phyloP scores from a whole-genome alignment of 352 stramenopile species.

The Chrysophaeum taylorii region DNA sequence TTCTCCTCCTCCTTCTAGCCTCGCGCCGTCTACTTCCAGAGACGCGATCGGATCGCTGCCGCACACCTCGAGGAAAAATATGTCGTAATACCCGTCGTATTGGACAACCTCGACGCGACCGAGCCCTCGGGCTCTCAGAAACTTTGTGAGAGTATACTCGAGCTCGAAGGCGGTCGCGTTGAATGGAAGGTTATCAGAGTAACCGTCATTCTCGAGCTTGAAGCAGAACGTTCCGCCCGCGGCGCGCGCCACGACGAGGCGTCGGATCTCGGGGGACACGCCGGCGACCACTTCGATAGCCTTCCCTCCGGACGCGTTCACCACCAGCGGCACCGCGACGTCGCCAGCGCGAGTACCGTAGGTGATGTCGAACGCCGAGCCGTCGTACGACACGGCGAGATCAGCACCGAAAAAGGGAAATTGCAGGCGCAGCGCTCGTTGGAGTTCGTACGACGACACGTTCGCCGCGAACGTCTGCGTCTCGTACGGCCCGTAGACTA shows the following conservation, averaged over 20 bases:
- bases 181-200: neutral
- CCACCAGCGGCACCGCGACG: neutral
- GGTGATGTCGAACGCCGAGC: neutral
- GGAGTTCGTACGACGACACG: no score
- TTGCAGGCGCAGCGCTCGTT: no score
- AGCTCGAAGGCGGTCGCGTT: slow-evolving; percentile 4
- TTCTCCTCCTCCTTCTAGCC: no score
- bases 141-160: neutral
- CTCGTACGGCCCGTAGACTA: neutral
- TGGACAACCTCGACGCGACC: neutral
- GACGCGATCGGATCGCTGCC: no score
- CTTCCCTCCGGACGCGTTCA: neutral
- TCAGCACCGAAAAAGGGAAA: no score
- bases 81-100: no score
- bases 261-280: neutral
- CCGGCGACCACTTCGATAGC: neutral
- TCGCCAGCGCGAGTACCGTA: neutral
- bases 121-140: neutral
- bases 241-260: neutral
- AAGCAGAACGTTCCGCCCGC: neutral
- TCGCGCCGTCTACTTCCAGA: no score
- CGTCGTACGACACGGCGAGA: no score
- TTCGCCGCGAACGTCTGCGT: no score
- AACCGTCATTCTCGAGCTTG: neutral
- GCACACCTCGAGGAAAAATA: no score